Evolutionary conservation across 306 rosid genomes (phyloP), one percentile per base, ranked within the genome.

Genomic region (Cicer pinnatifidum): DNA sequence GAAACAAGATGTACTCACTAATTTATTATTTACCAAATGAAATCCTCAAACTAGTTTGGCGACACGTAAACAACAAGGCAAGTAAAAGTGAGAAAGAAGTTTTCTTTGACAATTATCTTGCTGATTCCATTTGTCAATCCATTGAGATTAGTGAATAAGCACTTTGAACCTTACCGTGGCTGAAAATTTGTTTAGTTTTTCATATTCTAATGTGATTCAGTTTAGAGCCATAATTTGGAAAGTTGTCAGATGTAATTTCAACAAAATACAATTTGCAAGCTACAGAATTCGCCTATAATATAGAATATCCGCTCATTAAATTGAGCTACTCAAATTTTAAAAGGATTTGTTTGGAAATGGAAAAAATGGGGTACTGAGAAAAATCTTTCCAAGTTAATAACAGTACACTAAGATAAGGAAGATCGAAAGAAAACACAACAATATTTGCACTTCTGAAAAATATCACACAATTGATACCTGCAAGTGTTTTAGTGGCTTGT

Each of bases 401-500:
- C 40, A 37, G 78, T 53, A 50, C 61, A 69, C 35, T 78, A 46
- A 33, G 13, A 38, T 12, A 74, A 8, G 35, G 11, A 54, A 28
- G 62, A 63, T 58, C 4, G 37, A 39, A 73, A 52, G 37, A 62
- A 52, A 58, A 78, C 15, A 59, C 37, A 54, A 74, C 7, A 68
- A 15, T 33, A 69, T 8, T 6, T 13, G 63, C 16, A 67, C n/a
- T 54, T 76, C 33, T 4, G 4, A 75, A 60, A 67, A 15, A 45
- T 17, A 43, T 48, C 71, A 52, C 44, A 46, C 28, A 20, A 9
- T 28, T 39, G 20, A 15, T 83, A 94, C 99, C 99, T 82, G 91
- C 80, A 78, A 87, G 57, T 76, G 88, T 80, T 85, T 92, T 90
- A 19, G 96, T 91, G 11, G 93, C 88, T 85, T 94, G 97, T 78